These are phyloP conservation scores for Boletus rubroflammeus DNA, from an alignment of 768 basidiomycete genomes.

Conservation along the genomic window DNA sequence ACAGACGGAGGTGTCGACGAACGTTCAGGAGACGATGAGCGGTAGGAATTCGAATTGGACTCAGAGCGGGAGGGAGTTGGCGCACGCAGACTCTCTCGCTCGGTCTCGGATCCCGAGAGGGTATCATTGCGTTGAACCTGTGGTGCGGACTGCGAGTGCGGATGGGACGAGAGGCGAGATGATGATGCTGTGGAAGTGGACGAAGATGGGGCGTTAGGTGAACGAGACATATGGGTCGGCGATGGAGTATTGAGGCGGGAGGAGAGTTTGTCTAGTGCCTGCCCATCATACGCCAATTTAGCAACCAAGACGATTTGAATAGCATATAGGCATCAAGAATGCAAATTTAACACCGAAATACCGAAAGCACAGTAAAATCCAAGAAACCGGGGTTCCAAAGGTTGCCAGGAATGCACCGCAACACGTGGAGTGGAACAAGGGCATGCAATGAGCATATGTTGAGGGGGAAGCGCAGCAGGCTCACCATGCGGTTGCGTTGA, in stretches of 20 bases:
- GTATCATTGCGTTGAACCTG: conserved; percentile 32
- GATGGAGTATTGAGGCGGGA: conserved; percentile 58
- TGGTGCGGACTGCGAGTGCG: conserved; percentile 28
- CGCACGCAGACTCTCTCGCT: conserved; percentile 54
- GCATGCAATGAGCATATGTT: conserved; percentile 23
- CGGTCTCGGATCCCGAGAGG: conserved; percentile 79
- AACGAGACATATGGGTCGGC: conserved; percentile 41
- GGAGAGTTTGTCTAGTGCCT: conserved; percentile 71
- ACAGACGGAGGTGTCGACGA: conserved; percentile 36
- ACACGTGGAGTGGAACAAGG: conserved; percentile 32
- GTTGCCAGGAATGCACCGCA: conserved; percentile 19
- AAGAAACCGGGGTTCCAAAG: conserved; percentile 7
- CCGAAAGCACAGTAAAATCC: conserved; percentile 1
- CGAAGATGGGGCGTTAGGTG: conserved; percentile 31
- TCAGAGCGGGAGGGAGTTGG: conserved; percentile 30
- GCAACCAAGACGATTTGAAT: not conserved
- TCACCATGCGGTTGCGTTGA: conserved; percentile 69
- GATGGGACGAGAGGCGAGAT: conserved; percentile 35
- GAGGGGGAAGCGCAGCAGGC: conserved; percentile 29
- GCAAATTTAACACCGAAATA: conserved; percentile 2
- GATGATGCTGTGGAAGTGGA: conserved; percentile 36
- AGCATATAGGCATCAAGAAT: conserved; percentile 21
- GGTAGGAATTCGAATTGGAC: conserved; percentile 29
- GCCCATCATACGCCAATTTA: conserved; percentile 3
- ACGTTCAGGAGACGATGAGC: conserved; percentile 39